Evolutionary conservation across 23 red algal species (phyloP).

Genomic region (Agarophyton chilense): DNA sequence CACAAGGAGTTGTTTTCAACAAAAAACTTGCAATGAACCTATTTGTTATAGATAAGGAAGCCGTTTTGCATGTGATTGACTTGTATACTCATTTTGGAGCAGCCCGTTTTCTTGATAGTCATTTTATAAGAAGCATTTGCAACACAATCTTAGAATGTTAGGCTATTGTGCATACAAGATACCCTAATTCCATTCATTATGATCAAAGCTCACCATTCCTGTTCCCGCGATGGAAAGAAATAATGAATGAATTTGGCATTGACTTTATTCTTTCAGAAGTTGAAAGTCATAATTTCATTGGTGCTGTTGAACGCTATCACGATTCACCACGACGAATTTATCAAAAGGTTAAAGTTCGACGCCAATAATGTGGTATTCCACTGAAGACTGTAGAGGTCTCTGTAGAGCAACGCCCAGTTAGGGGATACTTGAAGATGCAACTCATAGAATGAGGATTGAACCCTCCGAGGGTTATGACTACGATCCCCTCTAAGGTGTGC

Average conservation of each 20-base stretch:
- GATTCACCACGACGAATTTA: not conserved
- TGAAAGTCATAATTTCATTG: conserved; percentile 19
- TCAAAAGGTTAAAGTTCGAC: not conserved
- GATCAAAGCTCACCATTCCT: not conserved
- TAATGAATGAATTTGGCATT: not conserved
- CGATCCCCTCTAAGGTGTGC: no score
- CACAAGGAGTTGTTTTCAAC: not conserved
- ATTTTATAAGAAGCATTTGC: not conserved
- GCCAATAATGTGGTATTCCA: no score
- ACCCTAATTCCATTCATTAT: not conserved
- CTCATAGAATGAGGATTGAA: no score
- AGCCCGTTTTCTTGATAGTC: not conserved
- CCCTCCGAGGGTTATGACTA: no score
- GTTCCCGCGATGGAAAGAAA: not conserved
- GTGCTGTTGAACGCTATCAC: not conserved
- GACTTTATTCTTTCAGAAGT: not conserved
- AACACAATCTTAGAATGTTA: not conserved
- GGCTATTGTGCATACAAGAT: not conserved
- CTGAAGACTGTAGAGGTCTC: no score
- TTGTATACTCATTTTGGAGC: not conserved
- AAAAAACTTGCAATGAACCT: not conserved
- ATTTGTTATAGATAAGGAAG: not conserved
- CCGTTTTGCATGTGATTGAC: not conserved
- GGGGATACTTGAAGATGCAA: no score
- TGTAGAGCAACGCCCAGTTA: no score